These are phyloP conservation scores for Uronychia binucleata DNA, from an alignment of 73 alveolate species.

Conservation along the genomic window DNA sequence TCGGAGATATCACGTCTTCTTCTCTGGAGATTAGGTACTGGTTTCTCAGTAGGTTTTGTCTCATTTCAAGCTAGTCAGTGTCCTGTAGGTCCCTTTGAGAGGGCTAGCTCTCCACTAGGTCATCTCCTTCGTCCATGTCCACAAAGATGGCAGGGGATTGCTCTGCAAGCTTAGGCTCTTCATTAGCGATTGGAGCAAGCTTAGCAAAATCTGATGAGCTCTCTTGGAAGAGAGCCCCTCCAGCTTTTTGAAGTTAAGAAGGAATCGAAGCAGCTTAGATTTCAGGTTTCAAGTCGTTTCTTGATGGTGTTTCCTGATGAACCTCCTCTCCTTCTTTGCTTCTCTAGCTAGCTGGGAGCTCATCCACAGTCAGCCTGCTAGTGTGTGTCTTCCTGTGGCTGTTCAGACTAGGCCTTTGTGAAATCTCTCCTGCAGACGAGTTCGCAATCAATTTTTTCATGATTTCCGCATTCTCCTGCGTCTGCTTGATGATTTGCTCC, in stretches of 20 bases:
- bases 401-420: background rate
- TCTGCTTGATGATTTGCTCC: constrained; percentile 16
- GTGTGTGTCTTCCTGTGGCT: background rate
- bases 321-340: background rate
- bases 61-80: too few relatives aligned
- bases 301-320: background rate
- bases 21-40: too few relatives aligned
- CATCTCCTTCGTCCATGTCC: too few relatives aligned
- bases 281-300: background rate
- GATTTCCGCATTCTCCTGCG: constrained; percentile 23
- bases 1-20: too few relatives aligned
- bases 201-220: too few relatives aligned
- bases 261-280: background rate
- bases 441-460: constrained; percentile 28
- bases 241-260: background rate
- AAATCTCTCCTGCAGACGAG: constrained; percentile 1
- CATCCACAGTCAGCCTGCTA: background rate
- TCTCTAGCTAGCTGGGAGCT: background rate
- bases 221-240: background rate
- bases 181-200: too few relatives aligned
- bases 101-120: too few relatives aligned
- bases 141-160: too few relatives aligned
- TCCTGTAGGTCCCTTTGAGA: too few relatives aligned
- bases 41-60: too few relatives aligned
- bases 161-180: too few relatives aligned